Base-by-base conservation (phyloP, 2,329 filamentous ascomycete genomes). In the Microascus cirrosus region DNA sequence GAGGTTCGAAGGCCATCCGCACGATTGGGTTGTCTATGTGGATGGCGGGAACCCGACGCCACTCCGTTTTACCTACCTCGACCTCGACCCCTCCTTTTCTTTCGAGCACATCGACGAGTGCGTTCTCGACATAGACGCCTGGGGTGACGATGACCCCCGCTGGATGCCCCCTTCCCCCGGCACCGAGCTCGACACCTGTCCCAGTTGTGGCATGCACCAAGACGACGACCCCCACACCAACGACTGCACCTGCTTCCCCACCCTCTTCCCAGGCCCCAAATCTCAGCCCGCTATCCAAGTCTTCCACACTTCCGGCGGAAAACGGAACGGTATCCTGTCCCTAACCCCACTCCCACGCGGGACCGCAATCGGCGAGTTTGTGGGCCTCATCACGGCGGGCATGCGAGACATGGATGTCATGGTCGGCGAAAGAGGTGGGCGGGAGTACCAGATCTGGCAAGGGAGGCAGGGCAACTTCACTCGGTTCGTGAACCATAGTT, bases 401-500 rank as follows among this genome's bases (percentile, higher is more conserved):
- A 67, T 83, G 11, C 66, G 72, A 7, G 75, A 77, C 59, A 67
- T 78, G 13, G 80, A 83, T 62, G 79, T 83, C 10, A 81, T 83
- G 79, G 69, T 77, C 57, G 73, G 73, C 32, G 73, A 72, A 1
- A 71, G 73, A 0, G 63, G 64, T 3, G 63, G 60, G 3, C 61
- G 59, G 32, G 63, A 62, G 1, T 84, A 82, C 62, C 80, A 84
- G 63, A 82, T 83, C 58, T 83, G 75, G 72, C 80, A 84, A 63
- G 80, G 79, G 0, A 67, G 68, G 57, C 73, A 76, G 65, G 78
- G 80, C 3, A 83, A 83, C 63, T 81, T 78, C 61, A 83, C 80
- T 1, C 71, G 79, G 1, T 83, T 84, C 62, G 75, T 82, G 48
- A 83, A 83, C 64, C 79, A 83, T 63, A 82, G 78, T 52, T 83